Base-by-base conservation (phyloP, 2,329 filamentous ascomycete species). In the Thielaviopsis euricoi region DNA sequence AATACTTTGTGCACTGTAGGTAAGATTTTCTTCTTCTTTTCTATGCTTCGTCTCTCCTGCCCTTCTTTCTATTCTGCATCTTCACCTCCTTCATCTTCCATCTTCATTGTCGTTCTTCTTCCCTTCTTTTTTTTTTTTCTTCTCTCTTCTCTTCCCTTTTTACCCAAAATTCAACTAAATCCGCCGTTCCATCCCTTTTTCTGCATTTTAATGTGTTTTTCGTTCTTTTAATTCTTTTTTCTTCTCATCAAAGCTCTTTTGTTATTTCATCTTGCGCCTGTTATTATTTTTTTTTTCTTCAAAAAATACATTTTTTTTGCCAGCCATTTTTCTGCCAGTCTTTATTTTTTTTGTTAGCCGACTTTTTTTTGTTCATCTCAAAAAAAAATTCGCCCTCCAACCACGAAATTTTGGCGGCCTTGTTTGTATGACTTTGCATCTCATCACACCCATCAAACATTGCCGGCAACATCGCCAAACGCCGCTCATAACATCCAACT, bases 81-180 rank as follows among this genome's bases (percentile, higher is more conserved):
- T 29, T 17, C 46, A 33, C 5, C 49, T 19, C 51, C 52, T 15
- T 57, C 49, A n/a, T 46, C 50, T 60, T 53, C 23, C 33, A 51
- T 51, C 58, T 49, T 43, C 58, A 52, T 53, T 43, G 51, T 54
- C 50, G 52, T 49, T 54, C 54, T 49, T 10, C 25, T 25, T 51
- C 17, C 6, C 33, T 55, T 48, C 13, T 49, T 40, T 48, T 33
- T 37, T 49, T 33, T 22, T 19, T 58, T 51, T 10, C 43, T n/a
- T 51, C 17, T 3, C 33, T 55, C 46, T 5, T 55, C 22, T 33
- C 26, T 51, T 46, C 12, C 43, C 33, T 25, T 40, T 19, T 21
- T 23, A 43, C 37, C 33, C n/a, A 43, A 23, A n/a, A n/a, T n/a
- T 25, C 22, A 52, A 21, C 52, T 37, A 25, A 48, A 22, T 33